phyloP scores from a whole-genome alignment of 2,329 filamentous ascomycete genomes.

The Chaetomiaceae sp. region DNA sequence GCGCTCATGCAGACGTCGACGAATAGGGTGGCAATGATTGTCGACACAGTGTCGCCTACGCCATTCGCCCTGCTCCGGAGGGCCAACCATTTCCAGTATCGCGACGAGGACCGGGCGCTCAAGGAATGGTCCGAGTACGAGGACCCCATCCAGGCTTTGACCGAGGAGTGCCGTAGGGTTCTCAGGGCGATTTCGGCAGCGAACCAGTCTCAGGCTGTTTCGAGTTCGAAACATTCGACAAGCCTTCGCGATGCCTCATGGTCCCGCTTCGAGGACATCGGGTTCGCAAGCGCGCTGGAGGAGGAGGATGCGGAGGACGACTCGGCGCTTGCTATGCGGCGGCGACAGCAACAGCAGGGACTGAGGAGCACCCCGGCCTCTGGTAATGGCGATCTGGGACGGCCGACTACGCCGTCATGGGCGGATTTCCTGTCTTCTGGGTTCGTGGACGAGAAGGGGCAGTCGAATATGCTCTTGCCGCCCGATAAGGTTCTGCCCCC shows the following conservation, averaged over 20 bases:
- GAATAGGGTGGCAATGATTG: constrained; percentile 92
- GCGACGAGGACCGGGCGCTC: constrained; percentile 79
- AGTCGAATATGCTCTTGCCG: constrained; percentile 71
- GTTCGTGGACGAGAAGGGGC: constrained; percentile 73
- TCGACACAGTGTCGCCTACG: constrained; percentile 89
- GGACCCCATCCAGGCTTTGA: constrained; percentile 81
- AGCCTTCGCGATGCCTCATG: constrained; percentile 81
- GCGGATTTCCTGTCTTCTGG: constrained; percentile 94
- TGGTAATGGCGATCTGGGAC: constrained; percentile 60
- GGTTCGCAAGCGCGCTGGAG: constrained; percentile 73
- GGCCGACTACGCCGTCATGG: constrained; percentile 96
- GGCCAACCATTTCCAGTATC: constrained; percentile 92
- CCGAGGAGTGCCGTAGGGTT: constrained; percentile 90
- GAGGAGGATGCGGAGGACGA: constrained; percentile 66
- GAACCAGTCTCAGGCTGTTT: constrained; percentile 73
- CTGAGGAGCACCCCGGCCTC: constrained; percentile 65
- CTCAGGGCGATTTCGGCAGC: constrained; percentile 81
- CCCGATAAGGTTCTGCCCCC: constrained; percentile 89
- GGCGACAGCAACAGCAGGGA: constrained; percentile 39
- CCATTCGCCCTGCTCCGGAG: constrained; percentile 87
- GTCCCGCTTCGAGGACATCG: constrained; percentile 95
- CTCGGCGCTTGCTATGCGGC: constrained; percentile 37
- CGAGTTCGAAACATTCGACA: constrained; percentile 65
- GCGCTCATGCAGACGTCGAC: constrained; percentile 73
- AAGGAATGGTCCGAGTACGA: constrained; percentile 84